Percentiles rank a stretch among this genome's conserved stretches.
Evolutionary conservation across 768 basidiomycete species (phyloP).

Genomic region (Trametes cinnabarina): DNA sequence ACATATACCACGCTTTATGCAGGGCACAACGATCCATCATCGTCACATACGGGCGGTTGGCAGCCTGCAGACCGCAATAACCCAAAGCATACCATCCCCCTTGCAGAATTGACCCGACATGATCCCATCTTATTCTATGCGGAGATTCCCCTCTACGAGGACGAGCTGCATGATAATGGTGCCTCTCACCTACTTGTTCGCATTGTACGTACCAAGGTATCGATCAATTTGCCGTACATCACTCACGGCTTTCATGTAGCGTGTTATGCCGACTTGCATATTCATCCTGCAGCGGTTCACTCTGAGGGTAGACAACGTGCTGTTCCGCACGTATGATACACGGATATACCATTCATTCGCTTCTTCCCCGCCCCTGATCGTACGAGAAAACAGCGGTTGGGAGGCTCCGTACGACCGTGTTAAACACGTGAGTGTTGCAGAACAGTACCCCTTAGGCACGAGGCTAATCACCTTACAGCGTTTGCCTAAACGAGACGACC

Average conservation of each 20-base stretch:
- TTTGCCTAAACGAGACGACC: constrained; percentile 71
- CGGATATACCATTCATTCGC: constrained; percentile 85
- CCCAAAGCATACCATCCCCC: constrained; percentile 66
- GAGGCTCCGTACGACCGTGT: constrained; percentile 85
- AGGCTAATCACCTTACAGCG: constrained; percentile 39
- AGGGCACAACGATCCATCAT: constrained; percentile 46
- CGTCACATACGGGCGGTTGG: constrained; percentile 41
- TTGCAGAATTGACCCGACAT: constrained; percentile 79
- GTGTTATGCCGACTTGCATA: constrained; percentile 95
- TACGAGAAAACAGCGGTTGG: constrained; percentile 86
- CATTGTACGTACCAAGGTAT: constrained; percentile 47
- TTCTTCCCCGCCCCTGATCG: constrained; percentile 54
- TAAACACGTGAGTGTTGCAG: constrained; percentile 53
- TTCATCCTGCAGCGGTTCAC: constrained; percentile 90
- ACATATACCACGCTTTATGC: constrained; percentile 91
- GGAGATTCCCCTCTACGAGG: constrained; percentile 91
- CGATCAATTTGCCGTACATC: not conserved
- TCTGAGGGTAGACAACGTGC: constrained; percentile 91
- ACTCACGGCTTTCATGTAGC: constrained; percentile 42
- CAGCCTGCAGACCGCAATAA: constrained; percentile 54
- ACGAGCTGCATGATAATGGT: constrained; percentile 97
- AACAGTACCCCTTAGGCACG: not conserved
- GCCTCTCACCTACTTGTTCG: constrained; percentile 80
- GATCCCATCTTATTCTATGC: constrained; percentile 99
- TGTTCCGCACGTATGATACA: constrained; percentile 88